Percentiles rank a stretch among this genome's conserved stretches.
Evolutionary conservation across 148 eudicot species (phyloP).

Genomic region (Dysphania ambrosioides): DNA sequence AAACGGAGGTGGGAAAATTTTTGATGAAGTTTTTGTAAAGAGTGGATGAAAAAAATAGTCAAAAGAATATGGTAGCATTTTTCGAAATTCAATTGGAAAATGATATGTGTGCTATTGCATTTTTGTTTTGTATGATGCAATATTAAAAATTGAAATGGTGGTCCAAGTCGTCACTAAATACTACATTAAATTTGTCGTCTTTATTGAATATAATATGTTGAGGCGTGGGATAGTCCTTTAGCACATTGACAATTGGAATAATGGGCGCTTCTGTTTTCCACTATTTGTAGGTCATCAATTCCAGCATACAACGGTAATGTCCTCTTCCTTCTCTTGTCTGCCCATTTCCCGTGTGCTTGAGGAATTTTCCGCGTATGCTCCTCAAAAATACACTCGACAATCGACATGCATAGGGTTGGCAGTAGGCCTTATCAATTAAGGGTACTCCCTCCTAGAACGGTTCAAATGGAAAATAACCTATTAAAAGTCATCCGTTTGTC

Average conservation of each 20-base stretch:
- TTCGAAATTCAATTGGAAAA: neutral
- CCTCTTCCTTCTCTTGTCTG: neutral
- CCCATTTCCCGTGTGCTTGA: neutral
- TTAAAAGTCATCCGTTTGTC: too few species aligned
- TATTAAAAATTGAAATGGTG: neutral
- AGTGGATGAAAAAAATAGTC: neutral
- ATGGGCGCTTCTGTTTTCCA: neutral
- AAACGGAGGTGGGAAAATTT: too few species aligned
- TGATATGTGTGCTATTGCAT: neutral
- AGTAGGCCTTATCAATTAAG: too few species aligned
- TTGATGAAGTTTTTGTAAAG: too few species aligned
- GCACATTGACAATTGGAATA: neutral
- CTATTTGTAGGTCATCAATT: neutral
- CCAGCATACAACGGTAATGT: neutral
- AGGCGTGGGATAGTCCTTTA: too few species aligned
- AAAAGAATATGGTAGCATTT: neutral
- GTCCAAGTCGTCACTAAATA: neutral
- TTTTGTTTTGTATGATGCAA: too few species aligned
- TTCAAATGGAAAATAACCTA: too few species aligned
- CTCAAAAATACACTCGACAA: too few species aligned
- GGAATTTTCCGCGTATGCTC: slow-evolving; percentile 9
- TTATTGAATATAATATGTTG: too few species aligned
- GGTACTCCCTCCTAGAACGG: too few species aligned
- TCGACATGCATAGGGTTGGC: too few species aligned
- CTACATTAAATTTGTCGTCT: neutral